Evolutionary conservation across 1,284 basidiomycete genomes (phyloP), one percentile per base, ranked within the genome.

Genomic region (Pseudozyma hubeiensis): DNA sequence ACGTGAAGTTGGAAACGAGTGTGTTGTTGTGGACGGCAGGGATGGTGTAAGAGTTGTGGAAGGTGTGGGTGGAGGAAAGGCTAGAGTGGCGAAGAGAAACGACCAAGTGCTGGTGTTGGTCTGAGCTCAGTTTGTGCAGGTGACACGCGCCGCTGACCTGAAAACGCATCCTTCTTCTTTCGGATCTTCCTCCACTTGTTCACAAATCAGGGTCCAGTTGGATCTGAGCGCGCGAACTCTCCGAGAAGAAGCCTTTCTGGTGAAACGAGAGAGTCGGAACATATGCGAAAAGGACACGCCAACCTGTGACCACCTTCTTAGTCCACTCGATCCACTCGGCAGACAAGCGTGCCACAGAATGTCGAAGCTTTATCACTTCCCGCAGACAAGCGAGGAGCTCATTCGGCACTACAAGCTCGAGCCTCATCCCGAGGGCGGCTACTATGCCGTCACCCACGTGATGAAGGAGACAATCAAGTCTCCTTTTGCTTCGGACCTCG

Each of bases 351-450:
- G 35, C 35, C 9, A 13, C 14, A 51, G 17, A 7, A 62, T 61
- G 58, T 29, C 50, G 16, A 57, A 53, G 30, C 62, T 57, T 4
- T 68, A 74, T 19, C 55, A 64, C 41, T 74, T 58, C 14, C 71
- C 66, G n/a, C 73, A 71, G 55, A 59, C 68, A 13, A 68, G 53
- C 31, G 50, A 57, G n/a, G 64, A 76, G 59, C 62, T 72, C 11
- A 72, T 71, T 13, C 30, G 45, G 4, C 61, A 62, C 33, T 71
- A 68, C 59, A 68, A 68, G 40, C 68, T 76, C 41, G 52, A 76
- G 46, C 65, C 64, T 19, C 74, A 76, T 37, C 74, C 74, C 7
- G 76, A 78, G 34, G 66, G 70, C 16, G 73, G 76, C 24, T 75
- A 67, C 62, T 78, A 48, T 60, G 64, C 66, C 1, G 53, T 76